Evolutionary conservation across 2,329 filamentous ascomycete species (phyloP), one percentile per base, ranked within the genome.

Genomic region (Trichoderma sp.): DNA sequence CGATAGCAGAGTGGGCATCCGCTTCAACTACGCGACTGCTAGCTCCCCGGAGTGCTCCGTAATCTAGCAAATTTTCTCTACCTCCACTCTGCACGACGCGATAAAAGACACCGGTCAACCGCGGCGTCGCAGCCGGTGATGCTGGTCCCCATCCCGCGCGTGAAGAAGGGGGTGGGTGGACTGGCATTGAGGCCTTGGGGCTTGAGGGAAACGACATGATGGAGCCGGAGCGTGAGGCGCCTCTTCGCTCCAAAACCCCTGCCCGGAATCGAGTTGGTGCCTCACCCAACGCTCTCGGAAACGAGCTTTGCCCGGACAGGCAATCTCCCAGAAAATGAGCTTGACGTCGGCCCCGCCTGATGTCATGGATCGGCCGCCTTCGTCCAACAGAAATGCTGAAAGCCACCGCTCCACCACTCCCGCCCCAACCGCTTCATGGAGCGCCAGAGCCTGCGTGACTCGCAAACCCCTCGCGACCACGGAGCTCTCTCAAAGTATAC

Each of bases 351-450:
- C 74, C 73, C 74, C 70, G 73, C 74, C 74, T 79, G 78, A 79
- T 80, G 78, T 79, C 78, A 80, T 79, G 76, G 78, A 80, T 79
- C 78, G 78, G 72, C 78, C 75, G 30, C 26, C 71, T 39, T 57
- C 24, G 32, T 65, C 67, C 58, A 71, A 66, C 67, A 60, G 66
- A 51, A 57, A 58, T 34, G 57, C 53, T 47, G 18, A 32, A n/a
- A 70, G 61, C 32, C 28, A 11, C 30, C 43, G 26, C 71, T 70
- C 65, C 71, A 72, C 63, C 61, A 67, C 24, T 72, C 58, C 71
- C 71, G 66, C 67, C 71, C 67, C 71, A 71, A 58, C 71, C 71
- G 71, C 71, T 36, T 61, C 34, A 58, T 65, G 47, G 28, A 60
- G 43, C 60, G 51, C 61, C 58, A 58, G 47, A 39, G 47, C 43